These are phyloP conservation scores for Phytophthora meadii DNA, from an alignment of 352 stramenopile genomes.

Conservation along the genomic window DNA sequence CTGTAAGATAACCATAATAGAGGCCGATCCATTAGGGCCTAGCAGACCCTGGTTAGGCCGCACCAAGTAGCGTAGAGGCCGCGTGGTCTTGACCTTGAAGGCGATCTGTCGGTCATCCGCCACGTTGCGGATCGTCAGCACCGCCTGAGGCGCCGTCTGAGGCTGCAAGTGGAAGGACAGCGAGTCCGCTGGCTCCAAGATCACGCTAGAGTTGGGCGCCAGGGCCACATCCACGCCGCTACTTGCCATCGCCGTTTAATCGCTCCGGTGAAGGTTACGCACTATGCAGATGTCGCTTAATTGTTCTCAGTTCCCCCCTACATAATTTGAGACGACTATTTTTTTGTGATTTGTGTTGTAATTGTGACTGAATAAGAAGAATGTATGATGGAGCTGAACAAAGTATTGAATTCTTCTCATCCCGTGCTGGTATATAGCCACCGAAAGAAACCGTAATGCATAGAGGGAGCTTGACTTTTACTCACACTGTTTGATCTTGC, in stretches of 20 bases:
- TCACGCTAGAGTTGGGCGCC: constrained; percentile 78
- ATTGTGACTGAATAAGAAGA: no score
- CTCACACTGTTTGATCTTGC: constrained; percentile 69
- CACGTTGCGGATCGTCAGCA: constrained; percentile 87
- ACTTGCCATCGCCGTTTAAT: constrained; percentile 46
- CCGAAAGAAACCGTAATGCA: neutral
- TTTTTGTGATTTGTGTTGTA: neutral
- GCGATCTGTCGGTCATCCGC: constrained; percentile 83
- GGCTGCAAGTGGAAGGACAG: constrained; percentile 76
- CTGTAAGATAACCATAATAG: constrained; percentile 89
- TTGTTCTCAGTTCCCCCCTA: constrained; percentile 43
- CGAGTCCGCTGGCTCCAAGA: constrained; percentile 84
- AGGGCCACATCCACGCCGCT: constrained; percentile 60
- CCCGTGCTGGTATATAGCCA: constrained; percentile 24
- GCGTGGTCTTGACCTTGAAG: constrained; percentile 92
- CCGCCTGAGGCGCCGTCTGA: constrained; percentile 72
- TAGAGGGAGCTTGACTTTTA: constrained; percentile 12
- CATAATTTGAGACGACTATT: neutral
- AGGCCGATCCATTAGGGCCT: constrained; percentile 73
- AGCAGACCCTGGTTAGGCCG: constrained; percentile 89
- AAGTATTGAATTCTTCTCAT: constrained; percentile 20
- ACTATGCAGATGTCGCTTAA: constrained; percentile 24
- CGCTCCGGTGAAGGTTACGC: constrained; percentile 15
- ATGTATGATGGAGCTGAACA: constrained; percentile 9
- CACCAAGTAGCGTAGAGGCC: constrained; percentile 89